Evolutionary conservation across 495 filamentous ascomycete species (phyloP).

Genomic region (Astrothelium macrocarpum): DNA sequence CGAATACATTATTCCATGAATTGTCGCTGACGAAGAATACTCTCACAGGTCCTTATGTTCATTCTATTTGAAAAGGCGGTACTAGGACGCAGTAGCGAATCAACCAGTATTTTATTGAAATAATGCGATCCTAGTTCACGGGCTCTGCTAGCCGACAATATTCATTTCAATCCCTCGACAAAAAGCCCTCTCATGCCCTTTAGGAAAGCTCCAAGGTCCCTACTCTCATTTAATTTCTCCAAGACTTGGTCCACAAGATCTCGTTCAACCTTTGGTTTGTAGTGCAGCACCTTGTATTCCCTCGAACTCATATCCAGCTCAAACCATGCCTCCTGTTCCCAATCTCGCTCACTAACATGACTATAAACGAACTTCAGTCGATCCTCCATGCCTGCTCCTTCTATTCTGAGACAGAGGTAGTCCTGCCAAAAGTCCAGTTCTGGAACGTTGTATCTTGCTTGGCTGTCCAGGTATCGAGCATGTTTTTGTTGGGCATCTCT

Average conservation of each 20-base stretch:
- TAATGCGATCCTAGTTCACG: not conserved
- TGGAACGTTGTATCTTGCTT: conserved; percentile 75
- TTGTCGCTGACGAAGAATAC: not conserved
- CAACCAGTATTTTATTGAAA: no score
- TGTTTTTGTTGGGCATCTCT: conserved; percentile 53
- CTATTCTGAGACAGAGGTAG: conserved; percentile 77
- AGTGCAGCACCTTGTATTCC: conserved; percentile 75
- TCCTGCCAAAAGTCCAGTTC: conserved; percentile 95
- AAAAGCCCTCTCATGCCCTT: conserved; percentile 92
- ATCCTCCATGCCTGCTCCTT: conserved; percentile 77
- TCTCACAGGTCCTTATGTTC: not conserved
- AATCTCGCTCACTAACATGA: conserved; percentile 78
- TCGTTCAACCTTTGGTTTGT: conserved; percentile 63
- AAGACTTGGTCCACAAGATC: conserved; percentile 62
- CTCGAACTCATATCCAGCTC: conserved; percentile 70
- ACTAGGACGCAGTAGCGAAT: no score
- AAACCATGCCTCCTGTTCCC: conserved; percentile 88
- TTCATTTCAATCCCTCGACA: conserved; percentile 42
- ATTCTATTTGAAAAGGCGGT: not conserved
- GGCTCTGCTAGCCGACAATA: not conserved
- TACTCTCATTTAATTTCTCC: conserved; percentile 69
- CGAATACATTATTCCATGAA: not conserved
- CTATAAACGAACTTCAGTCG: conserved; percentile 83
- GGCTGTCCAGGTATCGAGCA: conserved; percentile 60
- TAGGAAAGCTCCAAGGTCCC: conserved; percentile 69